These are phyloP conservation scores for Stephanodiscus triporus DNA, from an alignment of 108 stramenopile genomes.

Conservation along the genomic window DNA sequence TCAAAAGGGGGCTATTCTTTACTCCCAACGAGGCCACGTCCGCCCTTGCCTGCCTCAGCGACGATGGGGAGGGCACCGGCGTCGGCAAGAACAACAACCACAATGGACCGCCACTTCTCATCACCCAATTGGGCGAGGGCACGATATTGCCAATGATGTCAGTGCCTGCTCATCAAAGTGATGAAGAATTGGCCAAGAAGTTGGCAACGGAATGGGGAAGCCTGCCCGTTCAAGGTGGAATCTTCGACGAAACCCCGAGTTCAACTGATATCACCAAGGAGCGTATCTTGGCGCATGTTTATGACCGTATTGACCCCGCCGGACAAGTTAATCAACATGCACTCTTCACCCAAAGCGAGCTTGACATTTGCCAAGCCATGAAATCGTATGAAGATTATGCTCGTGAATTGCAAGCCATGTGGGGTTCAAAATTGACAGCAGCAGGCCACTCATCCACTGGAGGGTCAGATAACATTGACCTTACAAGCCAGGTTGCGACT, in stretches of 20 bases:
- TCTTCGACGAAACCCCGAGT: neutral
- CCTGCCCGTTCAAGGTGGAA: conserved; percentile 25
- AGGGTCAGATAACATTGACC: neutral
- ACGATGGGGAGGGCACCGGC: neutral
- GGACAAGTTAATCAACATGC: too few species aligned
- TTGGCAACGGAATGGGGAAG: conserved; percentile 62
- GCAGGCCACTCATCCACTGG: neutral
- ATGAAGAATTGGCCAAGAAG: conserved; percentile 59
- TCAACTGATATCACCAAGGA: too few species aligned
- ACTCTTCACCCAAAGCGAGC: too few species aligned
- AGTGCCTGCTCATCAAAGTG: conserved; percentile 34
- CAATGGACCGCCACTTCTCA: conserved; percentile 16
- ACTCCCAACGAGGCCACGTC: too few species aligned
- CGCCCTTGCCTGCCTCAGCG: too few species aligned
- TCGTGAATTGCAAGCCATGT: conserved; percentile 59
- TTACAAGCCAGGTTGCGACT: conserved; percentile 30
- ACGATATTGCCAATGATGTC: neutral
- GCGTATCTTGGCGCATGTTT: too few species aligned
- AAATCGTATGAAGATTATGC: conserved; percentile 64
- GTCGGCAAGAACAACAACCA: conserved; percentile 6
- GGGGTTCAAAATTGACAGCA: conserved; percentile 43
- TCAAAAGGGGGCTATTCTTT: too few species aligned
- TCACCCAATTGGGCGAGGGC: conserved; percentile 31
- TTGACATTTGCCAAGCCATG: neutral
- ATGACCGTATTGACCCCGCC: too few species aligned